Percentiles rank a stretch among this genome's conserved stretches.
phyloP scores from a whole-genome alignment of 306 rosid genomes.

The Cicer yamashitae region DNA sequence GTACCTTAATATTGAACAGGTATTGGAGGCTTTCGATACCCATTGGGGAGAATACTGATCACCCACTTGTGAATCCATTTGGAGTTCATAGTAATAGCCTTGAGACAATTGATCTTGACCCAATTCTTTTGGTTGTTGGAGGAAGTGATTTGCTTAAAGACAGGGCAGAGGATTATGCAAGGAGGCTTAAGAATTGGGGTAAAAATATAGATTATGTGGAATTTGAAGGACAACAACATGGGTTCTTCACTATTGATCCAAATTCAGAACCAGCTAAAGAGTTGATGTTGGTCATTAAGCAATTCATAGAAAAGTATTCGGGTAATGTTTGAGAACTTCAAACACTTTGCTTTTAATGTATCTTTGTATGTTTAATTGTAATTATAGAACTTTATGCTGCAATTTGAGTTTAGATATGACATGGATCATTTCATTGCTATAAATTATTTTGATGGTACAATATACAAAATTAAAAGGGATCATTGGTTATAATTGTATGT shows the following conservation, averaged over 20 bases:
- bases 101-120: conserved; percentile 60
- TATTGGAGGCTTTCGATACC: conserved; percentile 91
- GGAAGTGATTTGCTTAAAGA: conserved; percentile 76
- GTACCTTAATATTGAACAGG: conserved; percentile 44
- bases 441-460: too few relatives aligned
- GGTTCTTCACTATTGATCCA: conserved; percentile 81
- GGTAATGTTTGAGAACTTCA: conserved; percentile 22
- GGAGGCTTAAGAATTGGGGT: conserved; percentile 65
- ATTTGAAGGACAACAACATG: conserved; percentile 84
- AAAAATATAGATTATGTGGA: conserved; percentile 65
- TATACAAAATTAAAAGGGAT: too few relatives aligned
- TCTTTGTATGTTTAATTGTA: too few relatives aligned
- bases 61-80: conserved; percentile 81
- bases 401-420: too few relatives aligned
- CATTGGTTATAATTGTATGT: too few relatives aligned
- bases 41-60: conserved; percentile 63
- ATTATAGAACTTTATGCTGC: too few relatives aligned
- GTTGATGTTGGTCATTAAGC: conserved; percentile 63
- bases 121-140: conserved; percentile 72
- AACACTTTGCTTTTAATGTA: not conserved
- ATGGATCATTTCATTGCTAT: too few relatives aligned
- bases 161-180: conserved; percentile 65
- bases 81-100: conserved; percentile 62
- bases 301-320: conserved; percentile 56
- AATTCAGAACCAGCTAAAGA: conserved; percentile 56